Evolutionary conservation across 352 stramenopile genomes (phyloP), one percentile per base, ranked within the genome.

Genomic region (Phytophthora melonis): DNA sequence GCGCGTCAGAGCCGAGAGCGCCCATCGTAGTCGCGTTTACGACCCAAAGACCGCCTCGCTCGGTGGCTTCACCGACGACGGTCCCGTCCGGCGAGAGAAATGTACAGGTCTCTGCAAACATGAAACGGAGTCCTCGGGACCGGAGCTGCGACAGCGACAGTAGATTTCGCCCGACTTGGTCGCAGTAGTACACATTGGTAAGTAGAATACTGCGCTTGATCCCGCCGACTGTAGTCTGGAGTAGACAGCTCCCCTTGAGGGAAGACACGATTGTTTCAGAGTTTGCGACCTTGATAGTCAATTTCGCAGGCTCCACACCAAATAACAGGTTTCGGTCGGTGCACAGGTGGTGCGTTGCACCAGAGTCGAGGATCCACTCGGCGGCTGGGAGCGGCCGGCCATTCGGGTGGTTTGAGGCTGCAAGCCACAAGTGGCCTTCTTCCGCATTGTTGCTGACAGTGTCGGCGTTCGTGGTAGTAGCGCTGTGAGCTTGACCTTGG

Each of bases 251-350:
- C 9, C 47, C 47, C 8, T 62, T 66, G 1, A 60, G 57, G 0
- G 11, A 49, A 32, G 65, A 43, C 18, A 25, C 23, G 43, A 6
- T 62, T 23, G 34, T 58, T 21, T 66, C 47, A 14, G 65, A 72
- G 36, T 65, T 72, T 0, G 65, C 21, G 23, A 72, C n/a, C 52
- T 49, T 54, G 18, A 66, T 72, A 6, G 19, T 41, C 23, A 72
- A 47, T 5, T 65, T 57, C 16, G 16, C 41, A 19, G 41, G 41
- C 16, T 50, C 41, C 16, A 19, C 16, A 50, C 41, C 41, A 19
- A 50, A 49, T 19, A 19, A 19, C 16, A 49, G 41, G n/a, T 9
- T 50, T 21, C 11, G 43, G 16, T 50, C 43, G 5, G 43, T 52
- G 18, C 43, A 23, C 16, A 21, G 18, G 43, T 52, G 43, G 18